Base-by-base conservation (phyloP, 768 basidiomycete species). In the Erythrobasidium yunnanense region DNA sequence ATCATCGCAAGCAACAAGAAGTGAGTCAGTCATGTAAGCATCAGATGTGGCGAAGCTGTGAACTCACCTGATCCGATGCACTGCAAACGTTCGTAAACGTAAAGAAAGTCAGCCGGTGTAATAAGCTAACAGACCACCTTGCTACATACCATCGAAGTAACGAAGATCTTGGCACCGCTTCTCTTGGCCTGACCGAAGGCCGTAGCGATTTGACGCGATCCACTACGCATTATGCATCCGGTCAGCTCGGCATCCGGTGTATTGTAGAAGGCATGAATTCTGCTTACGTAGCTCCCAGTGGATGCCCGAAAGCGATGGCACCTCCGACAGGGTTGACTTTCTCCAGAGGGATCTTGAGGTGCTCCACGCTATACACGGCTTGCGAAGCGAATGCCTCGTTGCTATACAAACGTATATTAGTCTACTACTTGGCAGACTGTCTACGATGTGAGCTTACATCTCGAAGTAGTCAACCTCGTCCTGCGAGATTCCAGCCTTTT, bases 71-170 rank as follows among this genome's bases (percentile, higher is more conserved):
- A 60, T 7, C 57, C 57, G 38, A 56, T 56, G 47, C 46, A 20
- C n/a, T 17, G 7, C 2, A 34, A 45, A 63, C 20, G n/a, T 34
- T 15, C 20, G 38, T 3, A 22, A 13, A 15, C 13, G 35, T 23
- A 27, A 23, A 46, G 38, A 25, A 20, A 45, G 56, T 17, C 33
- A 27, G n/a, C 25, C 2, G 17, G 20, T 23, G 2, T 8, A 7
- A 30, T 34, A 25, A 69, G 72, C 88, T 90, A 90, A 29, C 87
- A 27, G n/a, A 49, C 17, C 5, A 7, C 88, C 15, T 82, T 83
- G 5, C 88, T 89, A 72, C 90, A 85, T 74, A 90, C 92, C 90
- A 93, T 93, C 70, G 83, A 85, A 1, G 88, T 91, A 32, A 87
- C 85, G 70, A 93, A 90, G 69, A 93, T 78, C 74, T 85, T 85